Base-by-base conservation (phyloP, 805 yeast genomes). In the Kuraishia ogatae region DNA sequence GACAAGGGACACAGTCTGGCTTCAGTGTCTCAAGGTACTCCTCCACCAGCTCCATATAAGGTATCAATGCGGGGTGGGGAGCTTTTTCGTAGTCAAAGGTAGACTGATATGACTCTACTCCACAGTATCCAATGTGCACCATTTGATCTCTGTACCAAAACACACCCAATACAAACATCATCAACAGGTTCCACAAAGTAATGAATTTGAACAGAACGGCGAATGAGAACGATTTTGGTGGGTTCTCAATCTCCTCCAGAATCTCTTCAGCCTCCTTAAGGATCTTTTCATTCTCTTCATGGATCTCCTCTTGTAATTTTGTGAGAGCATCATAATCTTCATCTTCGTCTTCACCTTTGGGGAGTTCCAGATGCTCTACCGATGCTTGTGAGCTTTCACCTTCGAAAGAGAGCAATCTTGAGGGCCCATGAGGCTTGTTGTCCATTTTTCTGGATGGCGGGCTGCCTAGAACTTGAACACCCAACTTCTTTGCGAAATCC, bases 1-100 rank as follows among this genome's bases (percentile, higher is more conserved):
- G 97, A 65, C 98, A 93, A 24, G 80, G 80, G 2, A 79, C 70
- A 71, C 99, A 93, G 0, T 60, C 50, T 2, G 96, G 96, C 52
- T 77, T 77, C 52, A 77, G 65, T 48, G 69, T 62, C 0, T 64
- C 56, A 21, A 87, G 66, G 55, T 72, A 69, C 0, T 67, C 61
- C 48, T 86, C 88, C 10, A 76, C 43, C 10, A 61, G 52, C 2
- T 66, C 60, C 26, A 81, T 57, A 50, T 66, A 62, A 0, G 68
- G 62, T n/a, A 58, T 50, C 1, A 59, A 5, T 1, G 39, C 48
- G 1, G 57, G 58, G 17, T 55, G 29, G 1, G 53, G 23, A 8
- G 56, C 54, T 17, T 56, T 24, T 64, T 54, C 15, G 60, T 48
- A 2, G 26, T 17, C 11, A 59, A 51, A 0, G 73, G 71, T 35